Evolutionary conservation across 108 stramenopile genomes (phyloP).

Genomic region (Nannochloropsis salina): DNA sequence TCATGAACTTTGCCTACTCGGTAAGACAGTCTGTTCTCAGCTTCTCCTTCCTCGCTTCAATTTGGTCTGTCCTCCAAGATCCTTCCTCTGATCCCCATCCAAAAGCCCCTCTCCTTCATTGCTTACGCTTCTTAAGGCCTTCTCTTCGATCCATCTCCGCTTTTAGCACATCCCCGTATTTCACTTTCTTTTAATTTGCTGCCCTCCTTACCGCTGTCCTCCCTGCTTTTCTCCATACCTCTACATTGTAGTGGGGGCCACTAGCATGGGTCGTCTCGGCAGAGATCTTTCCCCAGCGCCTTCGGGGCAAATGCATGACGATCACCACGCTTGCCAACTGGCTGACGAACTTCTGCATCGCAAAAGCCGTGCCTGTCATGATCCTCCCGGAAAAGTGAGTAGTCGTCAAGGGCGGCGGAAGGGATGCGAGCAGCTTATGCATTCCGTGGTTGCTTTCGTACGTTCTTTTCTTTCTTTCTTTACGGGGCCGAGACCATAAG

Average conservation of each 20-base stretch:
- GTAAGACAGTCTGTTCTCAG: neutral
- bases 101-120: too few relatives aligned
- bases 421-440: neutral
- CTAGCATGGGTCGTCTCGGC: conserved; percentile 53
- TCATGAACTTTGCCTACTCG: conserved; percentile 49
- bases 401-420: neutral
- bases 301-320: conserved; percentile 48
- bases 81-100: too few relatives aligned
- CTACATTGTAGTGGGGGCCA: conserved; percentile 39
- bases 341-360: conserved; percentile 18
- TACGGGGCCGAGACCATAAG: too few relatives aligned
- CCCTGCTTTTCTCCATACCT: neutral
- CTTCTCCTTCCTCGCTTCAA: too few relatives aligned
- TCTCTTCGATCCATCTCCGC: neutral
- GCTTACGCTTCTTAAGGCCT: neutral
- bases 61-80: too few relatives aligned
- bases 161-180: neutral
- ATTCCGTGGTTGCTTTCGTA: too few relatives aligned
- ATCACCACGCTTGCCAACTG: conserved; percentile 51
- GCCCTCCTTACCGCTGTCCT: neutral
- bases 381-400: neutral
- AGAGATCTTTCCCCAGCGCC: conserved; percentile 54
- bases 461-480: too few relatives aligned
- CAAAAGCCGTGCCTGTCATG: conserved; percentile 18
- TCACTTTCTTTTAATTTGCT: neutral